These are phyloP conservation scores for Mycena alexandri DNA, from an alignment of 768 basidiomycete species.

Conservation along the genomic window DNA sequence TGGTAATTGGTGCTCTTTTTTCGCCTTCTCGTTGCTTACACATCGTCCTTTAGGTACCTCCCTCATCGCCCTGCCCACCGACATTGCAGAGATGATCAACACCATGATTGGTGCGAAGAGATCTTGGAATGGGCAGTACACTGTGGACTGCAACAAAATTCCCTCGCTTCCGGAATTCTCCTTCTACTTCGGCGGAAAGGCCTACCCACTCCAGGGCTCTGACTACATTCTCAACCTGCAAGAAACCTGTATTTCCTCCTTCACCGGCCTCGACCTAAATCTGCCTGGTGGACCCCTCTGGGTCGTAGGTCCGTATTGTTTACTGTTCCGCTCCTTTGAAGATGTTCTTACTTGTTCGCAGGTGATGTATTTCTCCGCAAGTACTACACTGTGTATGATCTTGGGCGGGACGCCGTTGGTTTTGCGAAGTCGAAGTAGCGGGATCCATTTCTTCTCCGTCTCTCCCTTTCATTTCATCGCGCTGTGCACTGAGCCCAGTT, in stretches of 20 bases:
- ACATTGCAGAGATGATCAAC: constrained; percentile 98
- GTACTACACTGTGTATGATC: constrained; percentile 89
- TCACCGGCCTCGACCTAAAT: constrained; percentile 92
- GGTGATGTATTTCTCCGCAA: constrained; percentile 94
- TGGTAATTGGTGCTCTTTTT: constrained; percentile 55
- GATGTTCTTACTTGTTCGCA: constrained; percentile 41
- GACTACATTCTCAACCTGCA: constrained; percentile 94
- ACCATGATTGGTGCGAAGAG: constrained; percentile 93
- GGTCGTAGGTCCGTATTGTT: constrained; percentile 75
- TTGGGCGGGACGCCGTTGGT: constrained; percentile 82
- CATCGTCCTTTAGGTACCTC: constrained; percentile 75
- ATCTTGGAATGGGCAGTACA: constrained; percentile 97
- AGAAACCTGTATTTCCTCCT: constrained; percentile 94
- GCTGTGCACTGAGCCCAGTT: no score
- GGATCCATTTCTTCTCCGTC: background rate
- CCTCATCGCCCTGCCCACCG: constrained; percentile 91
- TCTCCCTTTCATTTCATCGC: background rate
- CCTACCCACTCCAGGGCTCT: constrained; percentile 80
- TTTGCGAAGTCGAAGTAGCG: constrained; percentile 64
- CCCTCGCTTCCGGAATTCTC: constrained; percentile 84
- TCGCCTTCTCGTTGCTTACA: constrained; percentile 22
- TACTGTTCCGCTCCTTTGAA: background rate
- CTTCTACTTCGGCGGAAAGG: constrained; percentile 85
- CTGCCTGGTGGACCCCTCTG: constrained; percentile 79
- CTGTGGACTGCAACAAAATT: constrained; percentile 88